These are phyloP conservation scores for Canavalia gladiata DNA, from an alignment of 306 rosid species.

Conservation along the genomic window DNA sequence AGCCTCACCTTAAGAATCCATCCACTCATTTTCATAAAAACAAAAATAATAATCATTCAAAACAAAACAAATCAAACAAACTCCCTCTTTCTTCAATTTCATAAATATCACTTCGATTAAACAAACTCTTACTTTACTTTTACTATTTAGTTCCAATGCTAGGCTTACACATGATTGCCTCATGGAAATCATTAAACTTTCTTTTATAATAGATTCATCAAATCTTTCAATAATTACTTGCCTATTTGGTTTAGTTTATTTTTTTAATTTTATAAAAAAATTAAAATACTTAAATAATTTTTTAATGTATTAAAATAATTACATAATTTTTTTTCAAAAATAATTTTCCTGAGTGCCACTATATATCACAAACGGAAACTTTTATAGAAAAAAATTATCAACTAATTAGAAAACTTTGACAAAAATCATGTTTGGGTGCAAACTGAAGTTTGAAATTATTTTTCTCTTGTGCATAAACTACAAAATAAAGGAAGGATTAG, in stretches of 20 bases:
- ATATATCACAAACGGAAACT: too few relatives aligned
- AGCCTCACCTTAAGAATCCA: conserved; percentile 5
- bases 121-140: neutral
- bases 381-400: too few relatives aligned
- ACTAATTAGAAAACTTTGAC: too few relatives aligned
- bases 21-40: neutral
- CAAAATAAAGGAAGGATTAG: neutral
- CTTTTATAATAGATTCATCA: neutral
- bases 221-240: too few relatives aligned
- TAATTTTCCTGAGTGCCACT: too few relatives aligned
- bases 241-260: neutral
- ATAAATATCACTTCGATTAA: neutral
- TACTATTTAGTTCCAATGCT: neutral
- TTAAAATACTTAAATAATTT: too few relatives aligned
- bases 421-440: too few relatives aligned
- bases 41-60: neutral
- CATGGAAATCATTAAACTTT: neutral
- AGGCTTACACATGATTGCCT: neutral
- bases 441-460: too few relatives aligned
- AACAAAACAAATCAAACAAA: neutral
- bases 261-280: too few relatives aligned
- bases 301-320: too few relatives aligned
- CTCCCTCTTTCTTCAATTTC: conserved; percentile 21
- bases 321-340: too few relatives aligned
- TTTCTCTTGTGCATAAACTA: neutral